Base-by-base conservation (phyloP, 75 land plant genomes). In the Pinus albicaulis region DNA sequence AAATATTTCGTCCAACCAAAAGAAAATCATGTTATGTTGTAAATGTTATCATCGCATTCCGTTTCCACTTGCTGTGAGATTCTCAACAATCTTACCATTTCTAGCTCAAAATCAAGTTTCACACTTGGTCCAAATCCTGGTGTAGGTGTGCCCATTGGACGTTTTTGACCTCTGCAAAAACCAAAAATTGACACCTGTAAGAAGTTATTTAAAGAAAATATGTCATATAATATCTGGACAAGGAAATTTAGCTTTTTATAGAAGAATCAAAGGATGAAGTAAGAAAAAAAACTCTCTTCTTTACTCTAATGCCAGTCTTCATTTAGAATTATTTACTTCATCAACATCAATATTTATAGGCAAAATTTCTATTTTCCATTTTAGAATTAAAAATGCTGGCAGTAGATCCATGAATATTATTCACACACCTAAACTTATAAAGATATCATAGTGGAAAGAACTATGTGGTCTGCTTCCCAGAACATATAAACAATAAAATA, bases 71-170 rank as follows among this genome's bases (percentile, higher is more conserved):
- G 53, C 57, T 72, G 57, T 17, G 53, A 72, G 36, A 23, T 24
- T 55, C 25, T 23, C 57, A 72, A 72, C 70, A 66, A 23, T 13
- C 86, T 79, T 69, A 98, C 98, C 99, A 98, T 95, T 85, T 98
- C 99, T 28, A 98, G 92, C 77, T 98, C 99, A 88, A 91, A 98
- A 79, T 95, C 99, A 72, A 98, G 80, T 76, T 91, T 94, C 53
- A 17, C 52, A 48, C 94, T 85, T 41, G 96, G 98, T 38, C 98
- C 95, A 87, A 92, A 95, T 60, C 65, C 85, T 65, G 99, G 98
- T 53, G 84, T 77, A 73, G 90, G 81, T 36, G 86, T 78, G 6
- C 89, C 90, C 65, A 52, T 73, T 69, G 95, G 98, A 72, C 71
- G 82, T 52, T 81, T 84, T 80, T 97, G 99, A 14, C 99, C 99